Conservation (phyloP, 2,329 filamentous ascomycete species). For the Penicillium sp. region DNA sequence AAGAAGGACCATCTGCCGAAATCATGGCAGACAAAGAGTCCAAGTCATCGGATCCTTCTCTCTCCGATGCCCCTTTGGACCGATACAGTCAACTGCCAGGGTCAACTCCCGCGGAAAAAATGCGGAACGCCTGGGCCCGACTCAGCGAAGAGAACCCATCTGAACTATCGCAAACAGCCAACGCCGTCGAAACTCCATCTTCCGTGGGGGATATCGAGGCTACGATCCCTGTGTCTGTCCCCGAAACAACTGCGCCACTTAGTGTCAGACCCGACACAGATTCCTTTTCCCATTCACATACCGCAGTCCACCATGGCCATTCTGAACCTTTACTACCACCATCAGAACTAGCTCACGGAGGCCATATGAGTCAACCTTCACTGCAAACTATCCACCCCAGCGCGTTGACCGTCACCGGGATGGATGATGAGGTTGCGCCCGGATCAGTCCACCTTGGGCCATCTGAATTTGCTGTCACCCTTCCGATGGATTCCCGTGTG, state of each 20-base stretch:
- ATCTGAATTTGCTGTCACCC: slow-evolving; percentile 42
- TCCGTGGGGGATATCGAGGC: slow-evolving; percentile 44
- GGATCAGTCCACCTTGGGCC: slow-evolving; percentile 40
- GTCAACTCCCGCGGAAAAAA: slow-evolving; percentile 33
- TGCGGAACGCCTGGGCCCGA: slow-evolving; percentile 32
- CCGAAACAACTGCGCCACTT: slow-evolving; percentile 36
- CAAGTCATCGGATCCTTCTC: slow-evolving; percentile 6
- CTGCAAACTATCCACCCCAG: slow-evolving; percentile 42
- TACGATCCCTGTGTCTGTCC: slow-evolving; percentile 26
- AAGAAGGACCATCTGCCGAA: neutral
- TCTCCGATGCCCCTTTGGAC: neutral
- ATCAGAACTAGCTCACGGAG: slow-evolving; percentile 26
- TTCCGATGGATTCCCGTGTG: slow-evolving; percentile 46
- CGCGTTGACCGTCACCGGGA: slow-evolving; percentile 32
- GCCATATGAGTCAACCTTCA: slow-evolving; percentile 14
- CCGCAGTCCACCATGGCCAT: slow-evolving; percentile 23
- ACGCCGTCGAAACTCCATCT: slow-evolving; percentile 43
- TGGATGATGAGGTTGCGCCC: slow-evolving; percentile 29
- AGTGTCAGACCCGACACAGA: slow-evolving; percentile 39
- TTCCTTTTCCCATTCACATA: slow-evolving; percentile 23
- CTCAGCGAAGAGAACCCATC: slow-evolving; percentile 26
- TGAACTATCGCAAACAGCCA: slow-evolving; percentile 20
- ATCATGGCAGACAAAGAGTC: slow-evolving; percentile 25
- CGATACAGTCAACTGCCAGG: slow-evolving; percentile 32
- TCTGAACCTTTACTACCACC: slow-evolving; percentile 31